Percentiles rank a stretch among this genome's conserved stretches.
Conservation (phyloP, 1,284 basidiomycete species). For the Trichosporon sp. region DNA sequence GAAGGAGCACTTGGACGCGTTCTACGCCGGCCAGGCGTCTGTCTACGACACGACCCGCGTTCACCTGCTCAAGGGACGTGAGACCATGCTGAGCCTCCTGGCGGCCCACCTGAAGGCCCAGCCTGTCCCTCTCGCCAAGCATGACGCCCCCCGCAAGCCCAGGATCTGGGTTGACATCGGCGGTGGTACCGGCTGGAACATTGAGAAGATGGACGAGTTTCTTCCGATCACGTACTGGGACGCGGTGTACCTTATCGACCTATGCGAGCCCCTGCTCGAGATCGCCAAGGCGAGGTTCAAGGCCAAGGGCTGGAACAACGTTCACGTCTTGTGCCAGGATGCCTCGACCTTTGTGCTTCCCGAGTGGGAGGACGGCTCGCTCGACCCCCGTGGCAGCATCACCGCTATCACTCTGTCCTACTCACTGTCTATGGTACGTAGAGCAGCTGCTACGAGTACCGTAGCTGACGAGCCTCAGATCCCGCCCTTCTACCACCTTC, state of each 20-base stretch:
- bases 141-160: slow-evolving; percentile 27
- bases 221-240: slow-evolving; percentile 64
- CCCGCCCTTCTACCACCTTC: slow-evolving; percentile 63
- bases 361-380: slow-evolving; percentile 54
- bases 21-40: slow-evolving; percentile 65
- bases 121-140: slow-evolving; percentile 23
- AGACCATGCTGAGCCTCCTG: slow-evolving; percentile 65
- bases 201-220: slow-evolving; percentile 70
- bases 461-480: slow-evolving; percentile 54
- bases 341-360: slow-evolving; percentile 67
- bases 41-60: slow-evolving; percentile 65
- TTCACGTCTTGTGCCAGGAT: slow-evolving; percentile 70
- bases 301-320: slow-evolving; percentile 67
- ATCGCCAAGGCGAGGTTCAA: slow-evolving; percentile 67
- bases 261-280: slow-evolving; percentile 69
- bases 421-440: slow-evolving; percentile 64
- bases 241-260: slow-evolving; percentile 68
- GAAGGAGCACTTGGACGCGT: slow-evolving; percentile 51
- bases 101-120: slow-evolving; percentile 62
- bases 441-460: neutral
- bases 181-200: slow-evolving; percentile 77
- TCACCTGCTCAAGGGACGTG: slow-evolving; percentile 62
- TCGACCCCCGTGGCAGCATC: slow-evolving; percentile 60
- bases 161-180: slow-evolving; percentile 75
- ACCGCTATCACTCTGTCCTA: slow-evolving; percentile 66